Evolutionary conservation across 352 stramenopile genomes (phyloP).

Genomic region (Globisporangium sylvaticum): DNA sequence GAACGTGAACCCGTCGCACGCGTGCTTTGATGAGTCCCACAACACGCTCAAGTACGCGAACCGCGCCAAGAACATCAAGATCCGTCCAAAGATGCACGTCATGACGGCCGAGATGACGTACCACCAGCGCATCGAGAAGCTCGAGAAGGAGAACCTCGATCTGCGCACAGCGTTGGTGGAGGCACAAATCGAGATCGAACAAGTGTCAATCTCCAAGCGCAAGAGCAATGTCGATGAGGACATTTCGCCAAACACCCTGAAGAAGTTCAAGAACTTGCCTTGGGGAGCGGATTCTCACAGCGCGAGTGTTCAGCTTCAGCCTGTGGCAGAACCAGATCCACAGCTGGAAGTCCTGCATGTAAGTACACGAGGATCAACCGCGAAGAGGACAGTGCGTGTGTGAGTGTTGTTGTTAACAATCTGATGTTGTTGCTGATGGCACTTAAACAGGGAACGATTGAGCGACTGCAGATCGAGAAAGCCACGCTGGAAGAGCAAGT

Average conservation of each 20-base stretch:
- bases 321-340: slow-evolving; percentile 5
- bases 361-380: neutral
- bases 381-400: neutral
- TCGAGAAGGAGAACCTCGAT: slow-evolving; percentile 50
- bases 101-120: slow-evolving; percentile 70
- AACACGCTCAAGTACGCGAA: slow-evolving; percentile 91
- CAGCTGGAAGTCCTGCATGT: slow-evolving; percentile 12
- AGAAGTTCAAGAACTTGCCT: slow-evolving; percentile 40
- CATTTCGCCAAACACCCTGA: slow-evolving; percentile 32
- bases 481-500: slow-evolving; percentile 26
- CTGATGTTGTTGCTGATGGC: neutral
- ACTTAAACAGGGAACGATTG: slow-evolving; percentile 25
- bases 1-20: slow-evolving; percentile 74
- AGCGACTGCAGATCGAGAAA: slow-evolving; percentile 26
- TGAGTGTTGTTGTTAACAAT: neutral
- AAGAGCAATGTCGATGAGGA: slow-evolving; percentile 34
- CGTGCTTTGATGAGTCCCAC: slow-evolving; percentile 85
- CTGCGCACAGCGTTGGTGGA: slow-evolving; percentile 32
- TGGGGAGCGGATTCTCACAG: slow-evolving; percentile 9
- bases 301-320: neutral
- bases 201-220: slow-evolving; percentile 23
- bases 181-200: slow-evolving; percentile 26
- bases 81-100: slow-evolving; percentile 79
- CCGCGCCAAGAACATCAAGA: slow-evolving; percentile 90
- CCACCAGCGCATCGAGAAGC: slow-evolving; percentile 50